A percentile compares a stretch with the other conserved stretches of the same genome.
Evolutionary conservation across 768 basidiomycete species (phyloP).

Genomic region (Boletus sp.): DNA sequence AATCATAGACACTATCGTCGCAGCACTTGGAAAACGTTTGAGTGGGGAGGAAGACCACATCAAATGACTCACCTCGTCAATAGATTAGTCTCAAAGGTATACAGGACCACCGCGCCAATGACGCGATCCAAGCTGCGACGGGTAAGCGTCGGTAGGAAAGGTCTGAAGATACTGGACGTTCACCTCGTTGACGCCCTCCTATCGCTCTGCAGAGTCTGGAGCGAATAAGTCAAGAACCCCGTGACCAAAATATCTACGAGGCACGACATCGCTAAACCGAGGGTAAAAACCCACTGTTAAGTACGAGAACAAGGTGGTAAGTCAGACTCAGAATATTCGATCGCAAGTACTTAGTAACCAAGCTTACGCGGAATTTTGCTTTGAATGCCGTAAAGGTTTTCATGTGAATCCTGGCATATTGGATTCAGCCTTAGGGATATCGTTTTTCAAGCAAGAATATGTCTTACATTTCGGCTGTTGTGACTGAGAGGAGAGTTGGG

Average conservation of each 20-base stretch:
- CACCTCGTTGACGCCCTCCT: constrained; percentile 41
- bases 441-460: background rate
- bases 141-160: background rate
- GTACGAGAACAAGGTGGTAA: background rate
- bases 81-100: constrained; percentile 53
- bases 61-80: constrained; percentile 40
- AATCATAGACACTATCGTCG: constrained; percentile 41
- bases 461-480: constrained; percentile 32
- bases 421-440: background rate
- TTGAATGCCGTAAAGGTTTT: constrained; percentile 26
- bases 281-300: constrained; percentile 49
- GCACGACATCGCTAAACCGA: constrained; percentile 49
- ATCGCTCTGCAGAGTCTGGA: constrained; percentile 39
- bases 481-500: constrained; percentile 17
- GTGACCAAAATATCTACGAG: constrained; percentile 51
- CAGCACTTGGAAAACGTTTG: constrained; percentile 29
- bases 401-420: constrained; percentile 24
- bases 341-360: background rate
- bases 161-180: background rate
- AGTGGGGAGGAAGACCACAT: background rate
- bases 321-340: background rate
- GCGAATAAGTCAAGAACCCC: constrained; percentile 41
- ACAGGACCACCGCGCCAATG: constrained; percentile 47
- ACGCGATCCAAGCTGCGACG: constrained; percentile 43
- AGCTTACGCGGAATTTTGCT: constrained; percentile 21